These are phyloP conservation scores for Ganoderma multipileum DNA, from an alignment of 1,284 basidiomycete species.

Conservation along the genomic window DNA sequence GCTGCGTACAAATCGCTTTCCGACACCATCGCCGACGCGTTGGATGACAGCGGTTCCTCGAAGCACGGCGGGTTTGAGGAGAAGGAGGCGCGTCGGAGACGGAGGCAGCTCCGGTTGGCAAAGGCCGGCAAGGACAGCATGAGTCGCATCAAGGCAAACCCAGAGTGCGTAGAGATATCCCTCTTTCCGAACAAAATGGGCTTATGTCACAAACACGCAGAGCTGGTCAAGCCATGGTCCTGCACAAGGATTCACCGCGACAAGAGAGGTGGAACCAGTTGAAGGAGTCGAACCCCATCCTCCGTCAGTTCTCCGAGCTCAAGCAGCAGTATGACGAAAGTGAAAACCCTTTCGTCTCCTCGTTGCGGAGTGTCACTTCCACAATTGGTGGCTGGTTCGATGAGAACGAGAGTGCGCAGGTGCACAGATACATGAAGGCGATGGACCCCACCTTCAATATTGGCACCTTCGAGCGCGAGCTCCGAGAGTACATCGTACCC, in stretches of 20 bases:
- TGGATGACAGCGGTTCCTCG: conserved; percentile 93
- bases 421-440: conserved; percentile 85
- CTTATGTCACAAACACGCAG: conserved; percentile 47
- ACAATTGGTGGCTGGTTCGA: conserved; percentile 92
- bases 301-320: conserved; percentile 67
- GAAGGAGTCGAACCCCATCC: conserved; percentile 77
- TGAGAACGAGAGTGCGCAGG: conserved; percentile 97
- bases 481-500: conserved; percentile 97
- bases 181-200: conserved; percentile 1
- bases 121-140: conserved; percentile 82
- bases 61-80: conserved; percentile 96
- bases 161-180: conserved; percentile 68
- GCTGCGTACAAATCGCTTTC: conserved; percentile 93
- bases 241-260: conserved; percentile 82
- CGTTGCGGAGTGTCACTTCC: conserved; percentile 84
- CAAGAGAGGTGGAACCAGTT: conserved; percentile 80
- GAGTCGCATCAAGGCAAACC: conserved; percentile 67
- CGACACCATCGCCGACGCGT: conserved; percentile 89
- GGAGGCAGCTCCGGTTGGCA: conserved; percentile 76
- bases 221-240: conserved; percentile 84
- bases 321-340: conserved; percentile 89
- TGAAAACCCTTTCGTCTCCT: conserved; percentile 89
- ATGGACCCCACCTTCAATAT: conserved; percentile 90
- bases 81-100: conserved; percentile 82
- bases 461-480: conserved; percentile 88